Base-by-base conservation (phyloP, 768 basidiomycete genomes). In the Melanogaster broomeanus region DNA sequence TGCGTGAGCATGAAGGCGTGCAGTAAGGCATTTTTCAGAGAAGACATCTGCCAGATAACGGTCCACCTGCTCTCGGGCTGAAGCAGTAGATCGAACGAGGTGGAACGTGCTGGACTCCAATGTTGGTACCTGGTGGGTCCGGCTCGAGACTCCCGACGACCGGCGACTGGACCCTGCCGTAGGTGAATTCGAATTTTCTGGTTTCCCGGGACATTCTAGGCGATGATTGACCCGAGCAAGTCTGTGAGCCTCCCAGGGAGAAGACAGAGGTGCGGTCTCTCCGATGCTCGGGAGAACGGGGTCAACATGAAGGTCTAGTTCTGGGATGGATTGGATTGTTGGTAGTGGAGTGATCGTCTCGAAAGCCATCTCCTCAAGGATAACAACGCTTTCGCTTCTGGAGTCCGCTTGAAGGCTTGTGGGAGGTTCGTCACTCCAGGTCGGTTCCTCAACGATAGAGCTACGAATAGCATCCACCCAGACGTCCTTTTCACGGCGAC, bases 401-500 rank as follows among this genome's bases (percentile, higher is more conserved):
- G 69, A 69, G 54, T 81, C 75, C 30, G 73, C 66, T 42, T 76
- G 78, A 44, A 88, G 73, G 63, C 84, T 92, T 10, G 86, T 77
- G 7, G 77, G 75, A 13, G 87, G 85, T 56, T 87, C 86, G 34
- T 80, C 77, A 31, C 60, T 70, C 82, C 87, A 88, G 4, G 68
- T 54, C 25, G 54, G 61, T 5, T 72, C 60, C 43, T 78, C 73
- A 7, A 68, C 66, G 39, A 77, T 61, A 13, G 86, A 77, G 39
- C 80, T 75, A 49, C 72, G 75, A 43, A 97, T 81, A 6, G 84
- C 82, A 28, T 74, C 71, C 48, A 94, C 72, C 96, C 96, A 98
- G n/a, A 88, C 74, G 24, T 83, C 80, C 72, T 93, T 95, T 71
- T 98, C 96, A 31, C 75, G 78, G 61, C 74, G 79, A 65, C 93